phyloP scores from a whole-genome alignment of 2,329 filamentous ascomycete species.

The Lizonia empirigonia region DNA sequence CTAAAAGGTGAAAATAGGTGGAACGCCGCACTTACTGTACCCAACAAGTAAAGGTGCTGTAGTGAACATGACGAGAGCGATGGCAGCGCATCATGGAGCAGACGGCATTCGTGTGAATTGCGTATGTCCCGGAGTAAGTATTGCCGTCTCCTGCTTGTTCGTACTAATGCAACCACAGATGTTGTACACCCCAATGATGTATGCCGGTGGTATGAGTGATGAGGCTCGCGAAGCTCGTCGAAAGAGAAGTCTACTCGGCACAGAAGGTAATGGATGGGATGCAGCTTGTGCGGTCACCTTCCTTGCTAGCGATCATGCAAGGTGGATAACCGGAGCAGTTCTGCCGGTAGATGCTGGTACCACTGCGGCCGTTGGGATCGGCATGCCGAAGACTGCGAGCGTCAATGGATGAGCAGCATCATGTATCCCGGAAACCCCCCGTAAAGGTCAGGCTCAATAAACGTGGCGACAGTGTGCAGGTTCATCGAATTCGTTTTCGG shows the following conservation, averaged over 20 bases:
- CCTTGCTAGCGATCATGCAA: constrained; percentile 58
- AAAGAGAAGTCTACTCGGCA: constrained; percentile 58
- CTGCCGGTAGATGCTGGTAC: constrained; percentile 40
- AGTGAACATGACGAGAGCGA: constrained; percentile 62
- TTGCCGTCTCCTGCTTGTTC: background rate
- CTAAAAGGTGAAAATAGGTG: no score
- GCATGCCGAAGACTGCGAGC: constrained; percentile 25
- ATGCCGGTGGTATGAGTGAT: constrained; percentile 56
- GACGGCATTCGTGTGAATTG: constrained; percentile 62
- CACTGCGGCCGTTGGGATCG: constrained; percentile 37
- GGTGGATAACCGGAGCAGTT: constrained; percentile 55
- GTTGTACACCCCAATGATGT: constrained; percentile 64
- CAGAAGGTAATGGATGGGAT: constrained; percentile 62
- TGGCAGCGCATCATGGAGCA: constrained; percentile 60
- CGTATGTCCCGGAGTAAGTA: constrained; percentile 55
- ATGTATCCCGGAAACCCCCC: background rate
- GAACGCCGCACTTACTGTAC: constrained; percentile 60
- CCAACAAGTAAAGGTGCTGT: constrained; percentile 61
- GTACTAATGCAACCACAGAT: constrained; percentile 34
- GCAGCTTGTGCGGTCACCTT: constrained; percentile 58
- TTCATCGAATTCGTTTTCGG: no score
- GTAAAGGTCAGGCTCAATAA: background rate
- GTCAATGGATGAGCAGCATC: constrained; percentile 27
- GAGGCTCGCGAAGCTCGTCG: constrained; percentile 57
- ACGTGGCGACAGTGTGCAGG: no score